phyloP scores from a whole-genome alignment of 257 asterid species.

The Orobanche coerulescens region DNA sequence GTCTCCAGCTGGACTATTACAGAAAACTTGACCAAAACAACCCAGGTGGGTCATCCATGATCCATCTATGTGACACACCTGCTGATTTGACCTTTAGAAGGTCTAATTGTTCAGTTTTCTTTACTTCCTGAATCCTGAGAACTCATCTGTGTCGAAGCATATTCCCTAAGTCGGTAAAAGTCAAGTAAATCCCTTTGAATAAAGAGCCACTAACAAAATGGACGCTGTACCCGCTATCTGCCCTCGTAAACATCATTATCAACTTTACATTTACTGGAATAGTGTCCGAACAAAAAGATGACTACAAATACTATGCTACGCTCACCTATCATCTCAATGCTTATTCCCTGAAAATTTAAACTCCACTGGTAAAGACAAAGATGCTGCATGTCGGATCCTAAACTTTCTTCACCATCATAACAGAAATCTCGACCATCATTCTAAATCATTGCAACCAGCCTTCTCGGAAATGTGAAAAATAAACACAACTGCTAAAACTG shows the following conservation, averaged over 20 bases:
- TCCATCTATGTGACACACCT: slow-evolving; percentile 12
- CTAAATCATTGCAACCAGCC: background rate
- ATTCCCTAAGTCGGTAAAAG: background rate
- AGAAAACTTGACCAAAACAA: slow-evolving; percentile 60
- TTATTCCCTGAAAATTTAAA: background rate
- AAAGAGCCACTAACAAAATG: slow-evolving; percentile 11
- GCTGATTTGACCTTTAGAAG: slow-evolving; percentile 7
- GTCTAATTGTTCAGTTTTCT: slow-evolving; percentile 9
- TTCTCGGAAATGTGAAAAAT: background rate
- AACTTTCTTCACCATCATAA: background rate
- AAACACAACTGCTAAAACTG: background rate
- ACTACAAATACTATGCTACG: background rate
- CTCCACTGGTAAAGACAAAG: background rate
- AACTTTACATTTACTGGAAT: background rate
- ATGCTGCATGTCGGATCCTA: background rate
- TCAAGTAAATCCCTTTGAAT: background rate
- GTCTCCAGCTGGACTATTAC: slow-evolving; percentile 84
- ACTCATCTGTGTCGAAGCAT: slow-evolving; percentile 13
- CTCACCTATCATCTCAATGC: background rate
- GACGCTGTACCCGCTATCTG: slow-evolving; percentile 1
- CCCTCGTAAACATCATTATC: background rate
- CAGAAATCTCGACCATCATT: background rate
- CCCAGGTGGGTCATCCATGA: slow-evolving; percentile 52
- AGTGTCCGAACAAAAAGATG: background rate
- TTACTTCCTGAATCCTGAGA: slow-evolving; percentile 12